A percentile compares a stretch with the other conserved stretches of the same genome.
Evolutionary conservation across 176 grass and related monocot genomes (phyloP).

Genomic region (Juncus inflexus): DNA sequence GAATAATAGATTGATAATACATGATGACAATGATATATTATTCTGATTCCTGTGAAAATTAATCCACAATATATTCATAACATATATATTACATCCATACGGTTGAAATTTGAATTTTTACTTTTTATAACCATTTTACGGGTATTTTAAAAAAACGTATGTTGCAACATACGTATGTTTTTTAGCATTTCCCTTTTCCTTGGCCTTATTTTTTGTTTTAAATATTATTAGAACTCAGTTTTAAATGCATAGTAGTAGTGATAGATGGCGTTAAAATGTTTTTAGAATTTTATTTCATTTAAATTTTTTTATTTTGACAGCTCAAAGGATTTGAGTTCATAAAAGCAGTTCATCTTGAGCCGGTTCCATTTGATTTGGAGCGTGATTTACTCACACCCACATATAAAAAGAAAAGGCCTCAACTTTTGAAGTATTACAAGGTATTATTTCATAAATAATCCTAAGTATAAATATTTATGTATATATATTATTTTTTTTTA

Average conservation of each 20-base stretch:
- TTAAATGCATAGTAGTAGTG: background rate
- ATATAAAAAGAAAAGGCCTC: conserved; percentile 94
- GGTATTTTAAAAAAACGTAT: background rate
- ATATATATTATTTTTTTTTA: background rate
- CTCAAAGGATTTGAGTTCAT: conserved; percentile 94
- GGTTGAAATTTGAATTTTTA: too few species aligned
- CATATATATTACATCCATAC: too few species aligned
- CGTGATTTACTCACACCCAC: conserved; percentile 88
- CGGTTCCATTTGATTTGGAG: conserved; percentile 71
- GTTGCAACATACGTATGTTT: background rate
- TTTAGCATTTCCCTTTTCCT: background rate
- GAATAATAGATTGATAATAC: too few species aligned
- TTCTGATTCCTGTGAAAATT: too few species aligned
- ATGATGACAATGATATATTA: too few species aligned
- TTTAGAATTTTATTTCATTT: conserved; percentile 17
- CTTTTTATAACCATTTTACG: background rate
- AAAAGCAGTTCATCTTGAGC: conserved; percentile 83
- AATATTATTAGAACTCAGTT: background rate
- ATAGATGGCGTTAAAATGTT: background rate
- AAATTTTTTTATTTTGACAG: conserved; percentile 32
- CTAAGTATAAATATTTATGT: background rate
- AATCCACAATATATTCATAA: too few species aligned
- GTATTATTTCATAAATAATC: conserved; percentile 17
- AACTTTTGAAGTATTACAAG: conserved; percentile 87
- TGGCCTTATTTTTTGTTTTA: background rate